Conservation (phyloP, 768 basidiomycete species). For the Auricularia heimuer region DNA sequence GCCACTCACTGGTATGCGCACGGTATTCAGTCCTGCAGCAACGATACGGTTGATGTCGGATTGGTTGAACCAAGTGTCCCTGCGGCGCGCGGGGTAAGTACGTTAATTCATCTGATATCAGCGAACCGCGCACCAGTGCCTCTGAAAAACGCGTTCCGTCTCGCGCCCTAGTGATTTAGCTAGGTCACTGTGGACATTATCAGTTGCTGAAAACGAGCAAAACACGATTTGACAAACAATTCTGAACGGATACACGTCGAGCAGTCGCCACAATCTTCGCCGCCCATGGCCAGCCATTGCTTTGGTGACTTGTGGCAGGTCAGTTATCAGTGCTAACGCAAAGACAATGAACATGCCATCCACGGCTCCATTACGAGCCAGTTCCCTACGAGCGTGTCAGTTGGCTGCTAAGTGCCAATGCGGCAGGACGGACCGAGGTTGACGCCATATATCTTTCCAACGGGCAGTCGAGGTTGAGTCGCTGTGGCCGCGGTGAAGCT, state of each 20-base stretch:
- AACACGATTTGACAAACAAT: constrained; percentile 36
- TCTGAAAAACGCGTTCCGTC: constrained; percentile 46
- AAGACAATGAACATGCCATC: constrained; percentile 58
- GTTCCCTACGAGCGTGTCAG: neutral
- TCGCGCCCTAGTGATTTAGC: constrained; percentile 48
- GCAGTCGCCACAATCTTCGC: constrained; percentile 49
- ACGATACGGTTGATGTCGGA: constrained; percentile 46
- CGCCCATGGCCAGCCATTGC: constrained; percentile 74
- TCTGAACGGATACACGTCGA: constrained; percentile 55
- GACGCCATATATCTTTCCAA: too few relatives aligned
- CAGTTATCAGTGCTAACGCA: neutral
- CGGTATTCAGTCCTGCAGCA: constrained; percentile 57
- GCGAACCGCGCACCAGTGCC: constrained; percentile 44
- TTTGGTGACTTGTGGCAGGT: neutral
- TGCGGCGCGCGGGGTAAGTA: constrained; percentile 13
- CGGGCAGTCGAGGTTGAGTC: too few relatives aligned
- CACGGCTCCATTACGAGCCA: constrained; percentile 15
- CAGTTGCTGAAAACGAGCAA: neutral
- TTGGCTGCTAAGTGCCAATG: too few relatives aligned
- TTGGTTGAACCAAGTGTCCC: constrained; percentile 65
- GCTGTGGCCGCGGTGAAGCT: too few relatives aligned
- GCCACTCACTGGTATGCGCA: constrained; percentile 56
- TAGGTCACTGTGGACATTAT: constrained; percentile 34
- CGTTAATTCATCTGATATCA: too few relatives aligned
- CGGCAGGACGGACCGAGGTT: too few relatives aligned